phyloP scores from a whole-genome alignment of 257 asterid genomes.

The Coffea canephora region DNA sequence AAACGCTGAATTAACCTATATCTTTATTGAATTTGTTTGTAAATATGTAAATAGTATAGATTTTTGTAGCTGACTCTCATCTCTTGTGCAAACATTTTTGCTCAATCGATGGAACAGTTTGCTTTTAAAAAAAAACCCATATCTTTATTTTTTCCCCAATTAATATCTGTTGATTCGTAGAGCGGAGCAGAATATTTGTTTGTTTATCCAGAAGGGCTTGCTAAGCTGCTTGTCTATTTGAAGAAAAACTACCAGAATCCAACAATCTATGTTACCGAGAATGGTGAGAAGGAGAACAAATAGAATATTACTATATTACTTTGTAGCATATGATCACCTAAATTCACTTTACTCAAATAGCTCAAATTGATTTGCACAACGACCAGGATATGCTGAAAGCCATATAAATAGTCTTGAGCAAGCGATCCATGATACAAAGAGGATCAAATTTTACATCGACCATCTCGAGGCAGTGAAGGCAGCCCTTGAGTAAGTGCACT shows the following conservation, averaged over 20 bases:
- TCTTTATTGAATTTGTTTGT: no score
- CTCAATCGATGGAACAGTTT: no score
- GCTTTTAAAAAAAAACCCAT: no score
- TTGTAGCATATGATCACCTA: no score
- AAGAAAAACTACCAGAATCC: slow-evolving; percentile 24
- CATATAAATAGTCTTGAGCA: background rate
- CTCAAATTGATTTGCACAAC: no score
- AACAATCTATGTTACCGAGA: slow-evolving; percentile 16
- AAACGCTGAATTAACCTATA: no score
- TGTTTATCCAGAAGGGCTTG: slow-evolving; percentile 15
- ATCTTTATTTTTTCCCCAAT: background rate
- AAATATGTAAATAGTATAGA: no score
- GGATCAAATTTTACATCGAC: slow-evolving; percentile 24
- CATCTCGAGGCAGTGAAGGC: slow-evolving; percentile 36
- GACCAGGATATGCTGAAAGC: slow-evolving; percentile 18
- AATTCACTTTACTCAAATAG: no score
- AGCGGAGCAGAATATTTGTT: slow-evolving; percentile 9
- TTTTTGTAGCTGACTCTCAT: no score
- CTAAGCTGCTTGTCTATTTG: slow-evolving; percentile 14
- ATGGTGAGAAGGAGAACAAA: slow-evolving; percentile 8
- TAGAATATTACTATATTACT: no score
- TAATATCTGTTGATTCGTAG: background rate
- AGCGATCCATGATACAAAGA: slow-evolving; percentile 12
- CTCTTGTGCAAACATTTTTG: no score
- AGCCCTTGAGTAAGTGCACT: slow-evolving; percentile 39